These are phyloP conservation scores for Suhomyces wounanorum DNA, from an alignment of 1,139 yeast species.

Conservation along the genomic window DNA sequence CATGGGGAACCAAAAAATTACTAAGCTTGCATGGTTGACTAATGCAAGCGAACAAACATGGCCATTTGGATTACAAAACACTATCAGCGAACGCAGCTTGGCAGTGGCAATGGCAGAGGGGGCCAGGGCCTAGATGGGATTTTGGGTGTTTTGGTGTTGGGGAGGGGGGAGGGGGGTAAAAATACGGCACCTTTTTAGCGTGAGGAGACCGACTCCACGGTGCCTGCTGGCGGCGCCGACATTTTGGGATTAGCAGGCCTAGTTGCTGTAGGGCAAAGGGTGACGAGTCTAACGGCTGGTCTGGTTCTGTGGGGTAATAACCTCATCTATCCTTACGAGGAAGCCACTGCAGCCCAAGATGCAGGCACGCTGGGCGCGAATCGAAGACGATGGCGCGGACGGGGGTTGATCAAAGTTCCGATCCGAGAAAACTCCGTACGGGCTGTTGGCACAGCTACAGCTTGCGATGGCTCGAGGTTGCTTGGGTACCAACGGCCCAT, in stretches of 20 bases:
- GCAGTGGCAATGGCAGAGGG: not conserved
- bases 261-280: not conserved
- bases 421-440: not conserved
- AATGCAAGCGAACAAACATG: not conserved
- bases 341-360: not conserved
- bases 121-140: not conserved
- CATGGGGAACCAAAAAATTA: not conserved
- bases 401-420: not conserved
- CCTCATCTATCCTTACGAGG: not conserved
- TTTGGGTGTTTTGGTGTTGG: too few relatives aligned
- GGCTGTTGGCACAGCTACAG: not conserved
- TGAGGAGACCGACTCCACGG: not conserved
- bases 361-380: not conserved
- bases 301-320: not conserved
- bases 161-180: too few relatives aligned
- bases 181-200: not conserved
- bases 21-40: conserved; percentile 1
- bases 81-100: not conserved
- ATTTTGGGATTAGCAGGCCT: not conserved
- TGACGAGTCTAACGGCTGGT: not conserved
- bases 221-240: not conserved
- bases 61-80: not conserved
- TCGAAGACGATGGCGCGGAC: not conserved
- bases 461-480: not conserved
- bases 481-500: not conserved